These are phyloP conservation scores for Hypoxylon rickii DNA, from an alignment of 495 filamentous ascomycete genomes.

Conservation along the genomic window DNA sequence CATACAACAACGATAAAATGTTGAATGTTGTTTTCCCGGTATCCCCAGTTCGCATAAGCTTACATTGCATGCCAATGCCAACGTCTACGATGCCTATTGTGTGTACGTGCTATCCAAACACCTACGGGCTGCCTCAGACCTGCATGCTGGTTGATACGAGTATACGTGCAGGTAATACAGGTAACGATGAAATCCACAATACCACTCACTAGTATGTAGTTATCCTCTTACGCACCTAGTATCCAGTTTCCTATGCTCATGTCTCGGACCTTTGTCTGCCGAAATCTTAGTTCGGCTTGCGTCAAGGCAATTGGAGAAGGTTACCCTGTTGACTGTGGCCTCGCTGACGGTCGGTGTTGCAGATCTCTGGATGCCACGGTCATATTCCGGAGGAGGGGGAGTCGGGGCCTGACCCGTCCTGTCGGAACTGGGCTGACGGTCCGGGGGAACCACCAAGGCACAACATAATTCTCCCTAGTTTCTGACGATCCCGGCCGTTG, in stretches of 20 bases:
- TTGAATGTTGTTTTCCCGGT: background rate
- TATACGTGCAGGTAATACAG: too few species aligned
- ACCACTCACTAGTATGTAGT: too few species aligned
- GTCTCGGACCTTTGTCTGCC: slow-evolving; percentile 17
- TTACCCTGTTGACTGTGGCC: slow-evolving; percentile 15
- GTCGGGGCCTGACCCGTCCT: slow-evolving; percentile 22
- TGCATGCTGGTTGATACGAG: too few species aligned
- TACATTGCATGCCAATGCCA: slow-evolving; percentile 11
- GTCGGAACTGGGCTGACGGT: slow-evolving; percentile 33
- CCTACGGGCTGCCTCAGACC: too few species aligned
- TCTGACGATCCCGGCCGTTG: slow-evolving; percentile 17
- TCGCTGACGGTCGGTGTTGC: slow-evolving; percentile 12
- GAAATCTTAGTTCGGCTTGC: slow-evolving; percentile 11
- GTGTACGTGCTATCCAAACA: too few species aligned
- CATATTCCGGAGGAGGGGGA: slow-evolving; percentile 16
- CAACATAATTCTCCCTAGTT: slow-evolving; percentile 2
- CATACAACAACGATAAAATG: too few species aligned
- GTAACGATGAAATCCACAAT: slow-evolving; percentile 6
- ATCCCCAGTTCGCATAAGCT: background rate
- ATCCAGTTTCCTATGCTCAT: too few species aligned
- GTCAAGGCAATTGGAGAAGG: slow-evolving; percentile 10
- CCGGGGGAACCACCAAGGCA: slow-evolving; percentile 23
- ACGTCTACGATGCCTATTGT: too few species aligned
- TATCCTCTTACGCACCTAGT: too few species aligned
- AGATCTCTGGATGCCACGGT: slow-evolving; percentile 8